Base-by-base conservation (phyloP, 805 yeast species). In the Candida nonsorbophila region DNA sequence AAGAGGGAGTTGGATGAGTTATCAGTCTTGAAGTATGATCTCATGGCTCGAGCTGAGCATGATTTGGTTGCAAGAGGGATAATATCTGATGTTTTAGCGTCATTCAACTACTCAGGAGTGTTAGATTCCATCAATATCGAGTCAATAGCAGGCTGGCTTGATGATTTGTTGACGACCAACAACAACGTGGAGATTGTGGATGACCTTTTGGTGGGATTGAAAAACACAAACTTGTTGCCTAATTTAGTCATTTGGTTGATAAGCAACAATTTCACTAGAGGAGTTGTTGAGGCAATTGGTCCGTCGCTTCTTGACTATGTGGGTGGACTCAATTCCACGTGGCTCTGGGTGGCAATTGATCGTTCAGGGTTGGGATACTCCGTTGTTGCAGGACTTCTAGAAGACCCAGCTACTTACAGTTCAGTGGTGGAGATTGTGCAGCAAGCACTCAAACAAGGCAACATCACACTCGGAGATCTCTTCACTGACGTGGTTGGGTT, bases 311-410 rank as follows among this genome's bases (percentile, higher is more conserved):
- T 49, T 24, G 22, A 23, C 7, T 21, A 37, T 24, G 38, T 38
- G 13, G 39, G 38, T 3, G 37, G 33, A 9, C 30, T 43, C 30
- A 47, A 55, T 35, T 34, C 50, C 14, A 53, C 58, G 16, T 30
- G 44, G 7, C 32, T 55, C 14, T 54, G 47, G 28, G 46, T 41
- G 27, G 58, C 57, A 5, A 49, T 55, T 30, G 55, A 53, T 31
- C 34, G 44, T 21, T 53, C 59, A 14, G 53, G 53, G 2, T 51
- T 55, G 35, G 53, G 47, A 9, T 55, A 53, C 28, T 36, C 45
- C 5, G 31, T 53, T 27, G 36, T 53, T 32, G 48, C 55, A 7
- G 46, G 47, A 20, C 23, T n/a, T n/a, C n/a, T n/a, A n/a, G n/a
- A n/a, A n/a, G n/a, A n/a, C n/a, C n/a, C n/a, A n/a, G n/a, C n/a